These are phyloP conservation scores for Diospyros kaki DNA, from an alignment of 148 eudicot species.

Conservation along the genomic window DNA sequence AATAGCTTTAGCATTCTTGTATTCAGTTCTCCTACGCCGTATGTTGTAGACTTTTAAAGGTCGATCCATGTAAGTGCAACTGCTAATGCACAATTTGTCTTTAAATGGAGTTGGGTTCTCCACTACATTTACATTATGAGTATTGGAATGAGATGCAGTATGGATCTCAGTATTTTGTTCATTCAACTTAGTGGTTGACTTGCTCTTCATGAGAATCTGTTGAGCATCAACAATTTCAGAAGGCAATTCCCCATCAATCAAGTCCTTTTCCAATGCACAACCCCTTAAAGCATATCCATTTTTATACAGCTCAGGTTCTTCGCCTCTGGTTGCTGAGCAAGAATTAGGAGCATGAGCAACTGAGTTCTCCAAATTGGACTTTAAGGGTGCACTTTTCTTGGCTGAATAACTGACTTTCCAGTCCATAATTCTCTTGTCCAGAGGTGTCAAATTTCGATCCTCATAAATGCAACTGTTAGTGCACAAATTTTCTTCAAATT, in stretches of 20 bases:
- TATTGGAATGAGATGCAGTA: not conserved
- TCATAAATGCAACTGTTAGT: too few relatives aligned
- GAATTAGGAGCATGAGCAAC: conserved; percentile 7
- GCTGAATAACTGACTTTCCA: conserved; percentile 3
- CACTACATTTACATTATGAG: not conserved
- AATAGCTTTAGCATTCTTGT: conserved; percentile 7
- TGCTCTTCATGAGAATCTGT: conserved; percentile 9
- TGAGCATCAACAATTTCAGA: conserved; percentile 10
- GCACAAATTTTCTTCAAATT: too few relatives aligned
- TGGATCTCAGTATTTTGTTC: conserved; percentile 4
- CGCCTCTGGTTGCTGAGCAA: conserved; percentile 21
- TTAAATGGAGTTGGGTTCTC: not conserved
- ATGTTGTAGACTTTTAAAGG: not conserved
- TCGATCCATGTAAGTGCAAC: not conserved
- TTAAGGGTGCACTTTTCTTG: conserved; percentile 5
- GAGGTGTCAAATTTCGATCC: too few relatives aligned
- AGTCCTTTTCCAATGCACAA: conserved; percentile 31
- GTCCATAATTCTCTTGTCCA: not conserved
- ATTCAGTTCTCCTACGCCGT: conserved; percentile 4
- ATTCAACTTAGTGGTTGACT: conserved; percentile 1
- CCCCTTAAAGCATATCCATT: conserved; percentile 42
- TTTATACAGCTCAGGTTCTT: conserved; percentile 30
- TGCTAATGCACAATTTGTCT: not conserved
- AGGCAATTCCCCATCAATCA: conserved; percentile 12
- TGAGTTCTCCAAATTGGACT: conserved; percentile 13